phyloP scores from a whole-genome alignment of 1,284 basidiomycete genomes.

The Ustilago trichophora region DNA sequence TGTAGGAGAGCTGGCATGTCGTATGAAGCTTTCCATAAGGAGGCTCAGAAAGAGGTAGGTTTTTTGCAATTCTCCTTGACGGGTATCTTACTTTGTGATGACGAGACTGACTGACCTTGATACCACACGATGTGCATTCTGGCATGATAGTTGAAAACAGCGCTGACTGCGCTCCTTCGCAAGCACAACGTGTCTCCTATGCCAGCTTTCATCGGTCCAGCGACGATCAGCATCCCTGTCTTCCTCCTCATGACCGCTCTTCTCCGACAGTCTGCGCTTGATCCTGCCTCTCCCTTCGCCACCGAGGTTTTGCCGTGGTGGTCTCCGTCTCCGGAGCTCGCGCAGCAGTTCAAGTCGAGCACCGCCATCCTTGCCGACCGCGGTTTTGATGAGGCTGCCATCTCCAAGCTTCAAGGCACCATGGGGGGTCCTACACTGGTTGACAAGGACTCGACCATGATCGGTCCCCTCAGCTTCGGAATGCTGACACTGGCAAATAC shows the following conservation, averaged over 20 bases:
- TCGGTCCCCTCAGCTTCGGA: constrained; percentile 58
- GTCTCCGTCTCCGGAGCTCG: constrained; percentile 54
- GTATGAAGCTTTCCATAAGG: constrained; percentile 69
- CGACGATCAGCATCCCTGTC: constrained; percentile 55
- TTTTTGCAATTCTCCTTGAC: too few relatives aligned
- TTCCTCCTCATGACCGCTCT: constrained; percentile 56
- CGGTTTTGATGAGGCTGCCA: constrained; percentile 50
- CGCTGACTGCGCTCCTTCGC: constrained; percentile 42
- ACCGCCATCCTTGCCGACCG: constrained; percentile 53
- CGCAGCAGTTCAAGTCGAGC: constrained; percentile 46
- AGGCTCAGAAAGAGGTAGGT: constrained; percentile 63
- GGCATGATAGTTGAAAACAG: constrained; percentile 31
- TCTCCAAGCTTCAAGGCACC: constrained; percentile 47
- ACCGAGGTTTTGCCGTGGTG: constrained; percentile 61
- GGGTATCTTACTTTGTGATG: too few relatives aligned
- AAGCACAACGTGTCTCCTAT: constrained; percentile 56
- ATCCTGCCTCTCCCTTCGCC: constrained; percentile 39
- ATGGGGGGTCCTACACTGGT: constrained; percentile 58
- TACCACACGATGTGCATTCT: neutral
- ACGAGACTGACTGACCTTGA: neutral
- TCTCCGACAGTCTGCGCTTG: constrained; percentile 51
- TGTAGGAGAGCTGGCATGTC: constrained; percentile 71
- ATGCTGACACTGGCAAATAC: constrained; percentile 59
- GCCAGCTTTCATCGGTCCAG: constrained; percentile 51
- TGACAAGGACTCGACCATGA: constrained; percentile 56